Evolutionary conservation across 192 early-diverging fungal genomes (phyloP), one percentile per base, ranked within the genome.

Genomic region (Coemansia sp.): DNA sequence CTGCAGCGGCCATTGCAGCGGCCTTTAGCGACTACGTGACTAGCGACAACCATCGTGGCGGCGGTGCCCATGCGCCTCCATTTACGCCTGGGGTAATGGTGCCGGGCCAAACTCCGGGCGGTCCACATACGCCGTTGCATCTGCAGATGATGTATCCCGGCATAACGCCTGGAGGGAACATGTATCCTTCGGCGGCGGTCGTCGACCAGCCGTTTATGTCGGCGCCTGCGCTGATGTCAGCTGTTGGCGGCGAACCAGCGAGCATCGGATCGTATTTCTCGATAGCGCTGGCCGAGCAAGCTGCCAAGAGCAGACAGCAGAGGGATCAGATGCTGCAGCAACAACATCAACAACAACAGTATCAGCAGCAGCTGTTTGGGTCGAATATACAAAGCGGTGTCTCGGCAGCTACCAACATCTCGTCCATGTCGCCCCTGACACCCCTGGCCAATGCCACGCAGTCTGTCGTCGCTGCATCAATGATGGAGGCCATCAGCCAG

Each of bases 221-320:
- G 0, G 77, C 77, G 20, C 77, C 77, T 0, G 77, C 77, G 10
- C 69, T 80, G 18, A 68, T 74, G 13, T 71, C 69, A 0, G 68
- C 54, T 5, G 71, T 62, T 3, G 77, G 77, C 1, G 77, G 72
- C 19, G 77, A 80, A 27, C 77, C 70, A 6, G 42, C 45, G 4
- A 65, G 65, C 25, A 64, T 61, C 4, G 58, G 55, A 20, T 80
- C 77, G 58, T 80, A 80, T 48, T 80, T 80, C 58, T 35, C 68
- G 11, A 62, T 80, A 45, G 64, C 57, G 3, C 27, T 64, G 24
- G 55, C 46, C 30, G 39, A 32, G 27, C 50, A 52, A 27, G 24
- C 50, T 3, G 50, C 50, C 23, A 52, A 23, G 24, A 52, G 22
- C 50, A 58, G 22, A 45, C 28, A 28, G 25, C 49, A 51, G 11